Conservation (phyloP, 257 asterid genomes). For the Petunia secreta region DNA sequence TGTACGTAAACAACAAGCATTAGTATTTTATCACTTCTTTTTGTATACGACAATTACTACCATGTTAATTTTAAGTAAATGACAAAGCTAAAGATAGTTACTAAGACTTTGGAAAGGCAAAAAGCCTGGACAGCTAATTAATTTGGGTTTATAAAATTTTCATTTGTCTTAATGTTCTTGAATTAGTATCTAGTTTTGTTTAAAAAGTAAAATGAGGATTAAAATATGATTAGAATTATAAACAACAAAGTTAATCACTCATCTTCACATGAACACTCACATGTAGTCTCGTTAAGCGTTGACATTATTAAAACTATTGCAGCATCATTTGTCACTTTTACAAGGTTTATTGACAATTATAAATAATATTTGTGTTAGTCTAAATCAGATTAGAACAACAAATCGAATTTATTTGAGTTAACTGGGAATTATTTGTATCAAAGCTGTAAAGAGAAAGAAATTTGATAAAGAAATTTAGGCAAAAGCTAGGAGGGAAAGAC, state of each 20-base stretch:
- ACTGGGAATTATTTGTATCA: too few species aligned
- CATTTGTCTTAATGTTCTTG: conserved; percentile 26
- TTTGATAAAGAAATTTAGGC: too few species aligned
- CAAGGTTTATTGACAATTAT: neutral
- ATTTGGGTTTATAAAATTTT: conserved; percentile 21
- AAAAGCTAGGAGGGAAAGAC: too few species aligned
- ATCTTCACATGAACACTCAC: conserved; percentile 36
- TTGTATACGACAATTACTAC: too few species aligned
- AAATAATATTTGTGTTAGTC: too few species aligned
- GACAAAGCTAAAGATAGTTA: conserved; percentile 4
- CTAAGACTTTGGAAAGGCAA: neutral
- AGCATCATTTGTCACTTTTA: neutral
- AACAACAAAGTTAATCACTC: neutral
- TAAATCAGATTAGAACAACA: too few species aligned
- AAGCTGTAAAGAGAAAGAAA: too few species aligned
- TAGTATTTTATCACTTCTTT: too few species aligned
- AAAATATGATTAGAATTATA: neutral
- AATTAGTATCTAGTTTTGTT: neutral
- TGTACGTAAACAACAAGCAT: too few species aligned
- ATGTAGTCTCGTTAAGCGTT: conserved; percentile 25
- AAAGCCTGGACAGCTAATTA: neutral
- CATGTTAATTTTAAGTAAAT: too few species aligned
- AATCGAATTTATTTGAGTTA: too few species aligned
- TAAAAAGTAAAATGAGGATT: neutral
- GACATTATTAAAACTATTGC: conserved; percentile 20